Base-by-base conservation (phyloP, 2,329 filamentous ascomycete genomes). In the Verticillium nonalfalfae region DNA sequence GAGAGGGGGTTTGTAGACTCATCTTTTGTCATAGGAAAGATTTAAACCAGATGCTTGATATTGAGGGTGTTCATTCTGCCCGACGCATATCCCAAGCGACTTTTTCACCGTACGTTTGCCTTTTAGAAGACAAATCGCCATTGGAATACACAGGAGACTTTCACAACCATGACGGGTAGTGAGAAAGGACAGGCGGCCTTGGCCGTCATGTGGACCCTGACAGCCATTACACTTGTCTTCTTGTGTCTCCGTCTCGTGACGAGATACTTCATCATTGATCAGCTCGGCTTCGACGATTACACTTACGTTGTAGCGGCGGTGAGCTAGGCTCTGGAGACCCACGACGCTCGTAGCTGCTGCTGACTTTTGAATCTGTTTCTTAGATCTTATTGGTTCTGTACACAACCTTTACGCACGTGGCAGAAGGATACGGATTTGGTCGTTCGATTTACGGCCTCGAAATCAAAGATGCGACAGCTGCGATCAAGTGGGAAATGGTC, bases 181-280 rank as follows among this genome's bases (percentile, higher is more conserved):
- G 59, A 56, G 31, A 52, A 57, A 2, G 59, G 54, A n/a, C 54
- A 34, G n/a, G 18, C n/a, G 54, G 55, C 38, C n/a, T 26, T 60
- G 31, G 26, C 33, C 34, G 67, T 72, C 59, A 72, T 72, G 66
- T 72, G 70, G 70, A 31, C 65, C 7, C 26, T 71, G 57, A 65
- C 66, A 1, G 59, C 38, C 1, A 34, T 71, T 11, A 63, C 64
- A 15, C 57, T 72, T 3, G 13, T 68, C 18, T 72, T 77, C 50
- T 70, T 76, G 10, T 52, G 61, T 4, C 68, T 76, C 0, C 72
- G 74, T 3, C 66, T 72, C 1, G 77, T 77, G 58, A 76, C 74
- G 1, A 71, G 75, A 26, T 21, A 71, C 2, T 60, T 66, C 26
- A 60, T 73, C 9, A 64, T 77, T 14, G 65, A 66, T 1, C 66